Base-by-base conservation (phyloP, 495 filamentous ascomycete genomes). In the Stereocaulon alpinum region DNA sequence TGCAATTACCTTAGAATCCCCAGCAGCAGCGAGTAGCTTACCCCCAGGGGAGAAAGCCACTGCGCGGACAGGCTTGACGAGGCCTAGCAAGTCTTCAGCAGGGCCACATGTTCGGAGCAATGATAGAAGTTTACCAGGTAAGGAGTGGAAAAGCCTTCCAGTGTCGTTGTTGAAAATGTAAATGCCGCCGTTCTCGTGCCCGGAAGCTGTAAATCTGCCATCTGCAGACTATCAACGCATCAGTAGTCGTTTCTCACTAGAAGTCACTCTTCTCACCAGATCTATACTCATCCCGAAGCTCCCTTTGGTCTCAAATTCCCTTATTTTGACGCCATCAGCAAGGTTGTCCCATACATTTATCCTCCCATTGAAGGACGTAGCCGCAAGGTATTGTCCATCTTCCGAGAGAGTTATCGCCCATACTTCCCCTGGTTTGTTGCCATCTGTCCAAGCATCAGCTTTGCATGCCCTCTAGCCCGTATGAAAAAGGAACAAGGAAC, bases 91-190 rank as follows among this genome's bases (percentile, higher is more conserved):
- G 44, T 40, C 17, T 12, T 60, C 6, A 63, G 32, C 1, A 53
- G 14, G 29, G n/a, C 12, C 27, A n/a, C 29, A 44, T 15, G 12
- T 12, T 27, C 6, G 10, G 42, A 12, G 32, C 10, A 40, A 20
- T 15, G 6, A 27, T 48, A 49, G 10, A n/a, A 67, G 3, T 58
- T 24, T 76, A 91, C 90, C 86, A 50, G 87, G 82, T 56, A 97
- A 75, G 24, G 89, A 94, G 71, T 95, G 93, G 3, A 86, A 76
- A 70, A 97, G 81, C 54, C 88, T 84, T 17, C 87, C 88, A 0
- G 88, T 89, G 66, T 89, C 84, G 66, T 95, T 96, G 71, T 85
- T 89, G 75, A 96, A 97, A 41, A 98, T 84, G 67, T 96, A 96
- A 54, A 98, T 81, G n/a, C 82, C 84, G 27, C 93, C 93, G 69